phyloP scores from a whole-genome alignment of 192 early-diverging fungal species.

The Backusella parvicylindrica region DNA sequence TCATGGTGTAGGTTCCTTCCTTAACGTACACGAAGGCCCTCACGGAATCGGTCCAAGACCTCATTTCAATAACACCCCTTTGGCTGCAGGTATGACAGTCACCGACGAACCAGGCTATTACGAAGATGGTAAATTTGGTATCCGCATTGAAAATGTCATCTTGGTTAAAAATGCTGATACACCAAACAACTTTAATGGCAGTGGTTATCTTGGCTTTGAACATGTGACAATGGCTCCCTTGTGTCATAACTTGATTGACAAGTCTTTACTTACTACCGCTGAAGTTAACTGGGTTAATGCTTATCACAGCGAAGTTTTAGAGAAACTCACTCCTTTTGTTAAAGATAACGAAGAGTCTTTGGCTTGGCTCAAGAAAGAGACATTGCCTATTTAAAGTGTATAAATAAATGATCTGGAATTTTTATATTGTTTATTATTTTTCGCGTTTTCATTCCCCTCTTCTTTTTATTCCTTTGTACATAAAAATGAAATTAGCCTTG shows the following conservation, averaged over 20 bases:
- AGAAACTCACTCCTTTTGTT: constrained; percentile 79
- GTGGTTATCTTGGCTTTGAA: constrained; percentile 87
- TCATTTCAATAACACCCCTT: constrained; percentile 67
- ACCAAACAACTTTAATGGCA: constrained; percentile 79
- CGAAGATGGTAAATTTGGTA: constrained; percentile 94
- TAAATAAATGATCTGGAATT: too few species aligned
- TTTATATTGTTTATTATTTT: not conserved
- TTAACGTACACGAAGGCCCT: constrained; percentile 95
- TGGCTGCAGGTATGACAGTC: constrained; percentile 91
- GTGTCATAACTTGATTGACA: constrained; percentile 79
- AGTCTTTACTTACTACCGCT: constrained; percentile 59
- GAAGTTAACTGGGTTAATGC: constrained; percentile 87
- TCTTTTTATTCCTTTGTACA: not conserved
- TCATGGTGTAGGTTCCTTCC: constrained; percentile 93
- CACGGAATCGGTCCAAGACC: constrained; percentile 87
- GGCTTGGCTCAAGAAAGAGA: constrained; percentile 85
- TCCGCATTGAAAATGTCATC: constrained; percentile 95
- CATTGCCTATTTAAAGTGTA: constrained; percentile 57
- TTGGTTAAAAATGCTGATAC: constrained; percentile 73
- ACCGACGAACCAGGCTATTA: constrained; percentile 99
- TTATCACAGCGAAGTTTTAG: constrained; percentile 75
- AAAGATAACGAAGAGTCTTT: constrained; percentile 59
- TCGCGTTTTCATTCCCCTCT: not conserved
- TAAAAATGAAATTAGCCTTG: constrained; percentile 1
- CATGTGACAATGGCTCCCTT: constrained; percentile 89